These are phyloP conservation scores for Macroventuria anomochaeta DNA, from an alignment of 2,329 filamentous ascomycete genomes.

Conservation along the genomic window DNA sequence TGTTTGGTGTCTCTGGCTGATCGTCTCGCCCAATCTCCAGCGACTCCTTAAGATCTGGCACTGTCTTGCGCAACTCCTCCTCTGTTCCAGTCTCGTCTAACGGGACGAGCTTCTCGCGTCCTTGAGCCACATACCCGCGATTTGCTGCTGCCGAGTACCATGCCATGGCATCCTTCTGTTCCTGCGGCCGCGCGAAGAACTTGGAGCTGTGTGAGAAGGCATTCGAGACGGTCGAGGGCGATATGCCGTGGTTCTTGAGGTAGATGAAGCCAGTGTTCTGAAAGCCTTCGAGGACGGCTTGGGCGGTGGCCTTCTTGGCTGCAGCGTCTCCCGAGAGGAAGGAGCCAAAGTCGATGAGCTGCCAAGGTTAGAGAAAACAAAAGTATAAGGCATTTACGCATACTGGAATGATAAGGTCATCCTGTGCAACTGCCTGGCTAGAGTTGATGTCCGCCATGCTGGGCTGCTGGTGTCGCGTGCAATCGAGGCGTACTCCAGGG, in stretches of 20 bases:
- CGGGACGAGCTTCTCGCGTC: conserved; percentile 51
- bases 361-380: not conserved
- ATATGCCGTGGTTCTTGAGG: conserved; percentile 78
- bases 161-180: conserved; percentile 48
- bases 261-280: conserved; percentile 89
- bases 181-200: conserved; percentile 49
- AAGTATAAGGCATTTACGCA: conserved; percentile 58
- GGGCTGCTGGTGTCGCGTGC: not conserved
- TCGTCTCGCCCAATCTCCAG: conserved; percentile 68
- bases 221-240: conserved; percentile 62
- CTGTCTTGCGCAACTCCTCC: conserved; percentile 40
- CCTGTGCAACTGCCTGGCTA: conserved; percentile 47
- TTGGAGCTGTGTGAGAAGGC: conserved; percentile 62
- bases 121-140: conserved; percentile 56
- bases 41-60: conserved; percentile 61
- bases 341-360: conserved; percentile 80
- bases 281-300: conserved; percentile 79
- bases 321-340: conserved; percentile 70
- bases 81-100: conserved; percentile 47
- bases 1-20: conserved; percentile 71
- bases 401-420: conserved; percentile 50
- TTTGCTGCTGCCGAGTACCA: conserved; percentile 57
- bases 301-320: conserved; percentile 69
- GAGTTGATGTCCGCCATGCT: conserved; percentile 35
- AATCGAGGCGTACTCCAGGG: not conserved